Evolutionary conservation across 352 stramenopile species (phyloP).

Genomic region (Pythium myriotylum): DNA sequence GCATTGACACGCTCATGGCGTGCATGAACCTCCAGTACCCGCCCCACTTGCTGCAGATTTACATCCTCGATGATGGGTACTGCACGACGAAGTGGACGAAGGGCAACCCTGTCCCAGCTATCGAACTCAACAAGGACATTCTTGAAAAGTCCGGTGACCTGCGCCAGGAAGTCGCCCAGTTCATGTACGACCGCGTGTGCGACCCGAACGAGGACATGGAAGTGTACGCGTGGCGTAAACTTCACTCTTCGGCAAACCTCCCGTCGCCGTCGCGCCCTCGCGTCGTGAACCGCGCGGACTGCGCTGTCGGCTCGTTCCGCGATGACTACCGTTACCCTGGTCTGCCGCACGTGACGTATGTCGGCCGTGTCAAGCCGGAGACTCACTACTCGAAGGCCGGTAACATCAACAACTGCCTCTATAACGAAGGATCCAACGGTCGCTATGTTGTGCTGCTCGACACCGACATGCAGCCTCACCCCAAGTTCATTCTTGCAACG

Average conservation of each 20-base stretch:
- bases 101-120: slow-evolving; percentile 63
- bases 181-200: slow-evolving; percentile 88
- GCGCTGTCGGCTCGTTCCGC: slow-evolving; percentile 78
- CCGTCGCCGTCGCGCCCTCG: slow-evolving; percentile 67
- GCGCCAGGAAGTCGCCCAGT: slow-evolving; percentile 84
- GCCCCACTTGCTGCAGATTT: slow-evolving; percentile 84
- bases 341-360: slow-evolving; percentile 73
- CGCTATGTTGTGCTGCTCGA: slow-evolving; percentile 83
- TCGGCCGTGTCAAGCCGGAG: slow-evolving; percentile 77
- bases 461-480: slow-evolving; percentile 86
- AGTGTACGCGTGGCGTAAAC: slow-evolving; percentile 86
- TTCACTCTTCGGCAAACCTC: slow-evolving; percentile 83
- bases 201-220: slow-evolving; percentile 88
- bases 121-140: slow-evolving; percentile 78
- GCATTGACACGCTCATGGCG: slow-evolving; percentile 84
- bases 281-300: slow-evolving; percentile 77
- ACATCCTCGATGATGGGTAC: slow-evolving; percentile 85
- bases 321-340: slow-evolving; percentile 87
- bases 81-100: slow-evolving; percentile 83
- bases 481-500: slow-evolving; percentile 81
- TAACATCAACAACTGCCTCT: slow-evolving; percentile 91
- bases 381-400: slow-evolving; percentile 85
- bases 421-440: slow-evolving; percentile 84
- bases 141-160: slow-evolving; percentile 81
- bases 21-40: slow-evolving; percentile 90